Base-by-base conservation (phyloP, 2,329 filamentous ascomycete species). In the Aspergillus flavus region DNA sequence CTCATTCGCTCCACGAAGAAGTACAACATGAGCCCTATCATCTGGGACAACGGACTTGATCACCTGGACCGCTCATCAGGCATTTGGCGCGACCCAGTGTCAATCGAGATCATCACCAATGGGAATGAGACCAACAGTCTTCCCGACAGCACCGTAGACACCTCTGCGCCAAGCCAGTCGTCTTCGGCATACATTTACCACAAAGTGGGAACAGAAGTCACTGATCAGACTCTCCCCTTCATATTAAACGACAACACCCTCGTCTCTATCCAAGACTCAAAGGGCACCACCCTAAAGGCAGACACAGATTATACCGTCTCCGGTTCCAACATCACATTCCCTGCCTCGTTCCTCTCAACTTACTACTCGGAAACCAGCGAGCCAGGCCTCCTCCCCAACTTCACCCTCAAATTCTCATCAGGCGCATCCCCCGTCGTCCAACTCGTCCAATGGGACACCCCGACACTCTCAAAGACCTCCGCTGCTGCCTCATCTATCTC, bases 41-140 rank as follows among this genome's bases (percentile, higher is more conserved):
- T 88, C 6, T 89, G 86, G 86, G 86, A 89, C 69, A 88, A 87
- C 62, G 85, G 86, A 0, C 71, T 79, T 2, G 86, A 87, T 66
- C 83, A 85, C 46, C 77, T 87, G 12, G 78, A 88, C 67, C 83
- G 86, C 43, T 74, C 74, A 2, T 76, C 80, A 0, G 78, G 80
- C 53, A 67, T 69, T 2, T 88, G 85, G 84, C 77, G 82, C 21
- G 86, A 89, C 64, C 74, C 78, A 0, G 79, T 82, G 0, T 79
- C 80, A 0, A 71, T 85, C 5, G 75, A 80, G 6, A 83, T 88
- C 63, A 75, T 86, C 54, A 70, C 78, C 19, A 80, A 81, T 46
- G 82, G 82, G 0, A 76, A 74, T 2, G 75, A 77, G 11, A 82
- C 82, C 2, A 88, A 87, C 65, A 80, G 80, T 5, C 76, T 88